A percentile compares a stretch with the other conserved stretches of the same genome.
phyloP scores from a whole-genome alignment of 805 yeast species.

The Dipodascus geniculatus region DNA sequence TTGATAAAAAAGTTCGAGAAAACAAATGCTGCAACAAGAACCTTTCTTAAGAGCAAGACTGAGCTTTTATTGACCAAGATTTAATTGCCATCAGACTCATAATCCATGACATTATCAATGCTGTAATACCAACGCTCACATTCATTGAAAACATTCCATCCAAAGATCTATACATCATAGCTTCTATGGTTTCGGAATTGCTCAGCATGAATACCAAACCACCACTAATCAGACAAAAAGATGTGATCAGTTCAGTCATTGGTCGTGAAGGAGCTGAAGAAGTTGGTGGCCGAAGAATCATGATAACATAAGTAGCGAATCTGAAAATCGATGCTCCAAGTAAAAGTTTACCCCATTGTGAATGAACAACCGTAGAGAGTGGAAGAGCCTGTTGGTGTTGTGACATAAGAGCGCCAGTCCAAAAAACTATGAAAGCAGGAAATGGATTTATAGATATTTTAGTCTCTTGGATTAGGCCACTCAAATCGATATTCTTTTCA shows the following conservation, averaged over 20 bases:
- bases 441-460: constrained; percentile 81
- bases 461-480: constrained; percentile 9
- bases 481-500: constrained; percentile 7
- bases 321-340: constrained; percentile 77
- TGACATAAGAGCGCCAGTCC: constrained; percentile 96
- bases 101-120: constrained; percentile 81
- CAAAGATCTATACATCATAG: constrained; percentile 69
- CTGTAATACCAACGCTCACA: constrained; percentile 65
- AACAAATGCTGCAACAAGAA: background rate
- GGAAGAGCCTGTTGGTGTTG: constrained; percentile 79
- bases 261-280: constrained; percentile 52
- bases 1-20: no score
- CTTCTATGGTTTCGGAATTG: constrained; percentile 74
- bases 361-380: constrained; percentile 68
- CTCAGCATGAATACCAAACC: constrained; percentile 90
- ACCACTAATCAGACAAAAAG: constrained; percentile 75
- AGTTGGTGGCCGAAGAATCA: constrained; percentile 31
- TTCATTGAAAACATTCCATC: constrained; percentile 88
- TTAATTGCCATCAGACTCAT: constrained; percentile 46
- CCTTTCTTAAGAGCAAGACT: background rate
- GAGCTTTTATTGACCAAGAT: constrained; percentile 10
- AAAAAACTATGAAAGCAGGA: constrained; percentile 84
- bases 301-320: constrained; percentile 44
- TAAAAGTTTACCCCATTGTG: constrained; percentile 85
- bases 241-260: constrained; percentile 68